Conservation (phyloP, 1,139 yeast species). For the Geotrichum armillariae region DNA sequence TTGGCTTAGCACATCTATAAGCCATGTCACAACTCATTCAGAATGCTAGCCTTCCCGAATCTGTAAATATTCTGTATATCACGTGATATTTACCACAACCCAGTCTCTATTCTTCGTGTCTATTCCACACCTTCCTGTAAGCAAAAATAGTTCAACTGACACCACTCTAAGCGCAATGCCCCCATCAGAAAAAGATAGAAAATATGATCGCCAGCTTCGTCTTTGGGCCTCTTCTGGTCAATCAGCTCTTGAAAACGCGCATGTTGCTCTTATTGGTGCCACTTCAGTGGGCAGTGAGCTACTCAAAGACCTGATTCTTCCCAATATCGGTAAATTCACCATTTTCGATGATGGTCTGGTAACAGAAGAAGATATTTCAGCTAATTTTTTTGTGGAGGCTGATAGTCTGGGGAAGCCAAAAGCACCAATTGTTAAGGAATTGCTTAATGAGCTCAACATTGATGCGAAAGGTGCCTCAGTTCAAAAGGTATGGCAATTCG, state of each 20-base stretch:
- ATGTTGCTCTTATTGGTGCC: constrained; percentile 63
- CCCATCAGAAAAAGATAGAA: constrained; percentile 32
- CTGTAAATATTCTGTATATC: no score
- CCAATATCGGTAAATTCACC: constrained; percentile 73
- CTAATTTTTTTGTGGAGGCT: constrained; percentile 61
- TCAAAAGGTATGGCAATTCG: constrained; percentile 19
- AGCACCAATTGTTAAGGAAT: constrained; percentile 44
- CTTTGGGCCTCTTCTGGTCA: constrained; percentile 88
- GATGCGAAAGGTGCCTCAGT: constrained; percentile 52
- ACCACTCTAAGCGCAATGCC: constrained; percentile 10
- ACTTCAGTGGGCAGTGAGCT: constrained; percentile 65
- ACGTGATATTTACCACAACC: neutral
- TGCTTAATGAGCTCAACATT: constrained; percentile 58
- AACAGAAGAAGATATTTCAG: constrained; percentile 47
- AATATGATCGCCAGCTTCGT: constrained; percentile 84
- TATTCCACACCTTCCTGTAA: neutral
- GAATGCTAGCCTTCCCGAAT: no score
- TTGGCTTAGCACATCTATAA: no score
- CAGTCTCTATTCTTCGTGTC: no score
- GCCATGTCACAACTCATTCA: no score
- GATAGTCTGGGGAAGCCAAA: constrained; percentile 48
- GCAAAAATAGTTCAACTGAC: neutral
- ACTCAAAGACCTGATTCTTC: constrained; percentile 74
- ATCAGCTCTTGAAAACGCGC: constrained; percentile 54
- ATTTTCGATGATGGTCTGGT: constrained; percentile 53